These are phyloP conservation scores for Xerocomellus amylosporus DNA, from an alignment of 768 basidiomycete genomes.

Conservation along the genomic window DNA sequence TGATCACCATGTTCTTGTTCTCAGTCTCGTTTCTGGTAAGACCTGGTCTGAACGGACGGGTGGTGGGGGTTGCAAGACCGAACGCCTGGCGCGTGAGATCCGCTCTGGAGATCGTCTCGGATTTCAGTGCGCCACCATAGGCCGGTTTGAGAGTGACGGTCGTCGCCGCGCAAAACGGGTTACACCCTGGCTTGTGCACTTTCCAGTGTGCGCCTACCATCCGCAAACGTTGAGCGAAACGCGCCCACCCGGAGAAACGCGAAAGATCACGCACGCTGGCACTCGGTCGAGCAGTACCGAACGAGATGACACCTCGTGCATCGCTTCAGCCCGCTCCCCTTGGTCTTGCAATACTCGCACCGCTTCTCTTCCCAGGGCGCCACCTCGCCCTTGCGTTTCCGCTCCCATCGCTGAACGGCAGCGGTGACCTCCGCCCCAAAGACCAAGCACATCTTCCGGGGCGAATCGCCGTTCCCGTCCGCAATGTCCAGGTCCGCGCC, in stretches of 20 bases:
- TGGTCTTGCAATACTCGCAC: conserved; percentile 40
- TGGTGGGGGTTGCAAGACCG: conserved; percentile 26
- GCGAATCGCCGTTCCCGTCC: conserved; percentile 40
- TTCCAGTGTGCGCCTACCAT: conserved; percentile 46
- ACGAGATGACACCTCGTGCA: conserved; percentile 45
- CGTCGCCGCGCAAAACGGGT: conserved; percentile 41
- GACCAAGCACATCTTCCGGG: conserved; percentile 28
- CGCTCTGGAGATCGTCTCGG: conserved; percentile 24
- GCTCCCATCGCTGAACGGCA: conserved; percentile 44
- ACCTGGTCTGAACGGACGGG: conserved; percentile 18
- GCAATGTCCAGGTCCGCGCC: conserved; percentile 43
- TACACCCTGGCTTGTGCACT: conserved; percentile 46
- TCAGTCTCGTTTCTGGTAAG: conserved; percentile 21
- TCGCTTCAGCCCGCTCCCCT: conserved; percentile 35
- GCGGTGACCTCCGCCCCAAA: conserved; percentile 47
- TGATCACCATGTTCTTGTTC: conserved; percentile 48
- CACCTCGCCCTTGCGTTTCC: conserved; percentile 43
- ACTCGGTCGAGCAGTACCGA: conserved; percentile 52
- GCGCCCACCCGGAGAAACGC: neutral
- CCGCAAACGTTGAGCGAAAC: neutral
- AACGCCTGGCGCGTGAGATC: conserved; percentile 30
- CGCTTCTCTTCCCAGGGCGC: conserved; percentile 41
- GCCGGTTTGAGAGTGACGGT: conserved; percentile 47
- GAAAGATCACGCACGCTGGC: conserved; percentile 45
- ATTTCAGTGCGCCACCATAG: conserved; percentile 27